Evolutionary conservation across 164 flowering plant genomes (phyloP).

Genomic region (Annona squamosa): DNA sequence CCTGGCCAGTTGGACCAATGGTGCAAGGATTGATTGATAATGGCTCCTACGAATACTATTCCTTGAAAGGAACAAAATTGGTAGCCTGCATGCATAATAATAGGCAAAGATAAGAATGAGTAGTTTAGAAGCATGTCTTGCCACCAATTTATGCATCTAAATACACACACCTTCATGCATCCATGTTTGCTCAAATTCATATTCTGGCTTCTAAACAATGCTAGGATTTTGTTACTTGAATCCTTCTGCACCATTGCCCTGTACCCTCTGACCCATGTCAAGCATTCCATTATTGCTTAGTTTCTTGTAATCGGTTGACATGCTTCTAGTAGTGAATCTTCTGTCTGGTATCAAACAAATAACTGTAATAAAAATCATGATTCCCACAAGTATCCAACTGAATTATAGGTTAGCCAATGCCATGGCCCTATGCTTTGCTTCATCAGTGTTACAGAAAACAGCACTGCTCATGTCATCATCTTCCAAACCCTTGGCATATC

Average conservation of each 20-base stretch:
- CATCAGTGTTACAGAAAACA: conserved; percentile 38
- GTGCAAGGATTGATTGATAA: too few species aligned
- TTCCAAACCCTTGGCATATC: conserved; percentile 20
- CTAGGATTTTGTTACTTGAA: not conserved
- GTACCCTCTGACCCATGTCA: not conserved
- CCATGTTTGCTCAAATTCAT: not conserved
- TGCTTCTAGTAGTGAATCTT: conserved; percentile 19
- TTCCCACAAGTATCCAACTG: conserved; percentile 70
- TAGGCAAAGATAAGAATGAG: not conserved
- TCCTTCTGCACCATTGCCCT: not conserved
- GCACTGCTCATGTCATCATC: conserved; percentile 33
- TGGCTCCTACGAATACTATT: too few species aligned
- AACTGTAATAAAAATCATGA: conserved; percentile 34
- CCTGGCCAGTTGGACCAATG: too few species aligned
- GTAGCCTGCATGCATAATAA: too few species aligned
- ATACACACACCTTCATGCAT: not conserved
- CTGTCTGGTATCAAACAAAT: conserved; percentile 28
- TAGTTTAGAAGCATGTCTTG: not conserved
- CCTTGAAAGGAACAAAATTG: too few species aligned
- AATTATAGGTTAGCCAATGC: conserved; percentile 70
- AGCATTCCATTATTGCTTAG: not conserved
- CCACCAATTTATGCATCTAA: not conserved
- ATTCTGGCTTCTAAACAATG: not conserved
- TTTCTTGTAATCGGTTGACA: conserved; percentile 32
- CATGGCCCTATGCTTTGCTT: conserved; percentile 49